Evolutionary conservation across 1,284 basidiomycete species (phyloP).

Genomic region (Cutaneotrichosporon spelunceum): DNA sequence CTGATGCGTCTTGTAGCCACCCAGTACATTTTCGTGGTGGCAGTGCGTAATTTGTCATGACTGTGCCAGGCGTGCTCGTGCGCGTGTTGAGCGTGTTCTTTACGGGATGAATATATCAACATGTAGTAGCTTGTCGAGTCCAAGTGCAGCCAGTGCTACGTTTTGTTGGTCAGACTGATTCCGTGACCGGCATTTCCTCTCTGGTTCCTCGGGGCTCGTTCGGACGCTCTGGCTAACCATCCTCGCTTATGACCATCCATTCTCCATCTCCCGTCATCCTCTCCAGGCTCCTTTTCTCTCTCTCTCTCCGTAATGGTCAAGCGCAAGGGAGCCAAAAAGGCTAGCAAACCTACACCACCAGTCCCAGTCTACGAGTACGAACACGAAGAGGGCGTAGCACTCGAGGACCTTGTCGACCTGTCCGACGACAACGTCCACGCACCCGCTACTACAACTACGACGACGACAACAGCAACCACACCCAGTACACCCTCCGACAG

Average conservation of each 20-base stretch:
- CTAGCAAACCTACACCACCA: slow-evolving; percentile 23
- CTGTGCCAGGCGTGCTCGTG: background rate
- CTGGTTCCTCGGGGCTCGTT: too few relatives aligned
- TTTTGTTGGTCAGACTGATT: too few relatives aligned
- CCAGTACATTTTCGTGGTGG: slow-evolving; percentile 31
- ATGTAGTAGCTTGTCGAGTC: too few relatives aligned
- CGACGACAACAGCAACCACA: background rate
- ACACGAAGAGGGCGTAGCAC: background rate
- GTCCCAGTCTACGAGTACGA: background rate
- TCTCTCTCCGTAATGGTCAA: slow-evolving; percentile 23
- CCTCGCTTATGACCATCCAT: background rate
- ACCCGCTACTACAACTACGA: background rate
- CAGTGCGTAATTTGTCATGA: slow-evolving; percentile 18
- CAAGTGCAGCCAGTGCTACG: too few relatives aligned
- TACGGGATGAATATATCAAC: background rate
- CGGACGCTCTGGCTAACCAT: too few relatives aligned
- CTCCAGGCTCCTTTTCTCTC: background rate
- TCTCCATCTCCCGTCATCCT: background rate
- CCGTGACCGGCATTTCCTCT: too few relatives aligned
- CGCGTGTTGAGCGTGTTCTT: background rate
- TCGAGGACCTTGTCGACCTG: slow-evolving; percentile 1
- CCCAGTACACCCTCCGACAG: background rate
- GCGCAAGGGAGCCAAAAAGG: slow-evolving; percentile 48
- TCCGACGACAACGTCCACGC: background rate
- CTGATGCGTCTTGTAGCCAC: slow-evolving; percentile 28